These are phyloP conservation scores for Chiua virens DNA, from an alignment of 768 basidiomycete genomes.

Conservation along the genomic window DNA sequence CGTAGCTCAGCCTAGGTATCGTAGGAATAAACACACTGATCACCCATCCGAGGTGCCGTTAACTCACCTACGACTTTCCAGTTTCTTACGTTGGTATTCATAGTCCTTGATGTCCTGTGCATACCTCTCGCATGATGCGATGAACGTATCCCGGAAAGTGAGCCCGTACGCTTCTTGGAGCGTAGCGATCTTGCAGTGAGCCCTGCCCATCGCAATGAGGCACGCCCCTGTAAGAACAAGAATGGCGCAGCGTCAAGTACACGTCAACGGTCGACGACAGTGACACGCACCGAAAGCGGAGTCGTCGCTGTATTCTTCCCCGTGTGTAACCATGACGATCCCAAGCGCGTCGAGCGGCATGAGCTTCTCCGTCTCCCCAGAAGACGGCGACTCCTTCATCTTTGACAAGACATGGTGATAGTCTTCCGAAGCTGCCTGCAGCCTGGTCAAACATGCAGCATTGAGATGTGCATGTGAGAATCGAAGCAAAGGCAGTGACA, in stretches of 20 bases:
- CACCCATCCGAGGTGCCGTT: not conserved
- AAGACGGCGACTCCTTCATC: constrained; percentile 65
- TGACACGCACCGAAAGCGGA: constrained; percentile 61
- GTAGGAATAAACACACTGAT: not conserved
- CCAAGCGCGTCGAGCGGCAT: constrained; percentile 78
- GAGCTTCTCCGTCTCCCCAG: constrained; percentile 67
- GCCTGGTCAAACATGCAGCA: constrained; percentile 39
- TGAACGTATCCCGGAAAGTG: constrained; percentile 71
- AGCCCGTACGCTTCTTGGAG: constrained; percentile 81
- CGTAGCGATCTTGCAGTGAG: constrained; percentile 81
- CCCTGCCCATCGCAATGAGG: constrained; percentile 73
- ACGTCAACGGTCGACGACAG: constrained; percentile 2
- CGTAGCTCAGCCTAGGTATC: constrained; percentile 62
- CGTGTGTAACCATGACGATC: constrained; percentile 83
- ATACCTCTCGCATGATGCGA: constrained; percentile 63
- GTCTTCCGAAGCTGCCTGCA: constrained; percentile 67
- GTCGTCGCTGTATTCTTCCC: constrained; percentile 77
- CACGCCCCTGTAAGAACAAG: constrained; percentile 52
- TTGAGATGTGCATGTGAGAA: not conserved
- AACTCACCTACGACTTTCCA: constrained; percentile 77
- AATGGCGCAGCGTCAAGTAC: not conserved
- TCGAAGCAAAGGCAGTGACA: constrained; percentile 21
- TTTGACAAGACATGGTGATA: constrained; percentile 74
- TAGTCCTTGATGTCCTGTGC: constrained; percentile 82
- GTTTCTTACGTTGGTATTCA: constrained; percentile 76